Conservation (phyloP, 306 rosid genomes). For the Phaseolus lunatus region DNA sequence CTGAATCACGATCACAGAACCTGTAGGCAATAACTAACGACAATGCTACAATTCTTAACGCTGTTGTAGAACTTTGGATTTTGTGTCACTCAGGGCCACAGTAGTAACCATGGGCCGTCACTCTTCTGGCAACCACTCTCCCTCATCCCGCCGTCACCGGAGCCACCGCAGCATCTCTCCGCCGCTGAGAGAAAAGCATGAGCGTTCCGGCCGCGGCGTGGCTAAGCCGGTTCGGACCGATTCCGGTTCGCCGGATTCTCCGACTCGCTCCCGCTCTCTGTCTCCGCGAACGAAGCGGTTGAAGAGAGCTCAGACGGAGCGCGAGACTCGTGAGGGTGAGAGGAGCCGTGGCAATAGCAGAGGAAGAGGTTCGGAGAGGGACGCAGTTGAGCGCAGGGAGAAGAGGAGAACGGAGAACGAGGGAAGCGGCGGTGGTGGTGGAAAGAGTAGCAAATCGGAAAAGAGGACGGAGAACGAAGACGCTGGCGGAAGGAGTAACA, state of each 20-base stretch:
- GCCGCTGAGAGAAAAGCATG: constrained; percentile 48
- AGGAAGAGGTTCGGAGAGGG: constrained; percentile 64
- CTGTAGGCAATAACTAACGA: background rate
- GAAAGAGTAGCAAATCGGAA: constrained; percentile 43
- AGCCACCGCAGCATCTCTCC: constrained; percentile 52
- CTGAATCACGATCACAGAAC: constrained; percentile 1
- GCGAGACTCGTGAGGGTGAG: constrained; percentile 42
- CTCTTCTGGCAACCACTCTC: constrained; percentile 39
- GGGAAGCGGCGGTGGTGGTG: background rate
- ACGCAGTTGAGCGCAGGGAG: constrained; percentile 59
- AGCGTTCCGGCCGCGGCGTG: constrained; percentile 39
- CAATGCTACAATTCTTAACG: background rate
- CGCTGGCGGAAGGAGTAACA: constrained; percentile 2
- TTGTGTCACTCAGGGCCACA: background rate
- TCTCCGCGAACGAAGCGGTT: constrained; percentile 69
- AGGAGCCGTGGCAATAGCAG: constrained; percentile 45
- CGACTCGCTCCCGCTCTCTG: constrained; percentile 51
- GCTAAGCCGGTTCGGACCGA: constrained; percentile 47
- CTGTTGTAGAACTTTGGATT: background rate
- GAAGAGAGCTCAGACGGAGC: constrained; percentile 52
- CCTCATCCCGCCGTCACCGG: constrained; percentile 61
- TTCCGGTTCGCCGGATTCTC: constrained; percentile 51
- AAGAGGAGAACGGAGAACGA: constrained; percentile 37
- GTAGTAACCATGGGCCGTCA: constrained; percentile 48
- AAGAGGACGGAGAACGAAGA: background rate